Evolutionary conservation across 305 asterid species (phyloP).

Genomic region (Nicotiana rustica): DNA sequence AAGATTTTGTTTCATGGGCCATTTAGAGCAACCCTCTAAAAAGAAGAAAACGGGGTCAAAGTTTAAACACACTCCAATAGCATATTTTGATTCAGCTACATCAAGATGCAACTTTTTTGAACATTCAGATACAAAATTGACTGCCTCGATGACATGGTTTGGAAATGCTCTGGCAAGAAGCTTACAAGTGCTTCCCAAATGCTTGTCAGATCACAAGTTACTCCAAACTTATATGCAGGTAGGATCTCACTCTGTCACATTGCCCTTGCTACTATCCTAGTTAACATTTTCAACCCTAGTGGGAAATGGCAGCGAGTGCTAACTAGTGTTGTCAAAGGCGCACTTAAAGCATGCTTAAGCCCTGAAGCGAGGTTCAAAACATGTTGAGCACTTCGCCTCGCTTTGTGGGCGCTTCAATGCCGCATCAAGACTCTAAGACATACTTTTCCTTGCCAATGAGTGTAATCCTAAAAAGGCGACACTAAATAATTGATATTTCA

Average conservation of each 20-base stretch:
- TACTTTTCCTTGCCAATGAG: no score
- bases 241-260: neutral
- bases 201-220: neutral
- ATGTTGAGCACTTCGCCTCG: no score
- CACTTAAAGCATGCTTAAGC: no score
- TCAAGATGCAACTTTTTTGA: neutral
- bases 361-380: no score
- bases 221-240: neutral
- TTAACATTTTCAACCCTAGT: neutral
- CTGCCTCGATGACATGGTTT: neutral
- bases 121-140: neutral
- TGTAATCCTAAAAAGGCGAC: no score
- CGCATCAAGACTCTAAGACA: no score
- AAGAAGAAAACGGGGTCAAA: neutral
- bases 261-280: neutral
- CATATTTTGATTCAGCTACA: slow-evolving; percentile 2
- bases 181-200: neutral
- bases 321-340: no score
- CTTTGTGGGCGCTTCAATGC: no score
- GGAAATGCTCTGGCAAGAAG: slow-evolving; percentile 23
- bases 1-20: neutral
- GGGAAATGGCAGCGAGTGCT: neutral
- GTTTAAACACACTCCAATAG: neutral
- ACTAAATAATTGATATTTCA: no score
- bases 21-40: neutral